These are phyloP conservation scores for Yamadazyma phyllophila DNA, from an alignment of 805 yeast genomes.

Conservation along the genomic window DNA sequence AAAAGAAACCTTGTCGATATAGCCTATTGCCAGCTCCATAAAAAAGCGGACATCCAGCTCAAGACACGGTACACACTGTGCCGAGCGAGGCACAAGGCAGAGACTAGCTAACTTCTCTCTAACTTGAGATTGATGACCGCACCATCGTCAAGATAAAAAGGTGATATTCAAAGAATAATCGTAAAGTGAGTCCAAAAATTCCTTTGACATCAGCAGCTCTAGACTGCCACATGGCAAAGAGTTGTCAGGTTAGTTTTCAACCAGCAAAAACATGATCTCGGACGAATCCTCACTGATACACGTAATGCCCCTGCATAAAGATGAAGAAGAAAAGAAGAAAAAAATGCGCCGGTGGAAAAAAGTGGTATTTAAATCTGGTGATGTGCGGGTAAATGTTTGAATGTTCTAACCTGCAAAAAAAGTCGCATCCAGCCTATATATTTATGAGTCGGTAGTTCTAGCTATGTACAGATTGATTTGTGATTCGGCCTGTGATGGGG, in stretches of 20 bases:
- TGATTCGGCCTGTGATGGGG: slow-evolving; percentile 1
- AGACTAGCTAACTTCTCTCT: background rate
- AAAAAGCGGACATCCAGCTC: slow-evolving; percentile 40
- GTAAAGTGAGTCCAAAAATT: slow-evolving; percentile 61
- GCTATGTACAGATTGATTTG: slow-evolving; percentile 1
- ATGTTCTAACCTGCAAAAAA: background rate
- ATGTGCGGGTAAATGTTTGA: slow-evolving; percentile 6
- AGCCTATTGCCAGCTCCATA: slow-evolving; percentile 33
- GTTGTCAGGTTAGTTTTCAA: slow-evolving; percentile 99
- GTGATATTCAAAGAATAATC: slow-evolving; percentile 13
- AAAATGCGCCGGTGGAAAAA: background rate
- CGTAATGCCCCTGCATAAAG: slow-evolving; percentile 99
- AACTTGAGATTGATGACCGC: slow-evolving; percentile 11
- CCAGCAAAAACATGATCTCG: slow-evolving; percentile 99
- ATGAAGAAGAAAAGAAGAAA: slow-evolving; percentile 39
- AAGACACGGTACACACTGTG: slow-evolving; percentile 32
- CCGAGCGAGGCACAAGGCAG: slow-evolving; percentile 52
- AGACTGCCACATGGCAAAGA: slow-evolving; percentile 43
- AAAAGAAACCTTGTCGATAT: slow-evolving; percentile 40
- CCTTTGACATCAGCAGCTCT: slow-evolving; percentile 57
- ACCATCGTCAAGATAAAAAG: slow-evolving; percentile 8
- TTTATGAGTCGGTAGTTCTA: background rate
- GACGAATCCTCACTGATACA: slow-evolving; percentile 99
- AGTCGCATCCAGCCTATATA: background rate
- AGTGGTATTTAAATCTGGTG: slow-evolving; percentile 1